These are phyloP conservation scores for Oryza meridionalis DNA, from an alignment of 176 grass and related monocot genomes.

Conservation along the genomic window DNA sequence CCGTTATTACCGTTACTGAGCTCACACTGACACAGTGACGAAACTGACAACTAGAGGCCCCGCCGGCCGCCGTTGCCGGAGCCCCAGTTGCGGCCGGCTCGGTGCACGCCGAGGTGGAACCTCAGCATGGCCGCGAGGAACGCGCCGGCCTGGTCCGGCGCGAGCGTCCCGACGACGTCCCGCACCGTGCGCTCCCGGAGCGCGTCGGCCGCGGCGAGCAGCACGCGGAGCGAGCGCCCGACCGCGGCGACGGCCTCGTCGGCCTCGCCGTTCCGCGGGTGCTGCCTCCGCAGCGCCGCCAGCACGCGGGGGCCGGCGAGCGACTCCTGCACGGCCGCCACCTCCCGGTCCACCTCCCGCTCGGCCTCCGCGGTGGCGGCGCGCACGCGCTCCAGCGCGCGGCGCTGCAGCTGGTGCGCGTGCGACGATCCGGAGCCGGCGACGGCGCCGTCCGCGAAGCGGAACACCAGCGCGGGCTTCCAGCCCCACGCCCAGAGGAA, in stretches of 20 bases:
- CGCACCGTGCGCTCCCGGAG: constrained; percentile 58
- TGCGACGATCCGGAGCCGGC: background rate
- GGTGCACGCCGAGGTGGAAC: constrained; percentile 55
- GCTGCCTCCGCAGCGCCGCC: constrained; percentile 39
- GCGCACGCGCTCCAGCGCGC: constrained; percentile 28
- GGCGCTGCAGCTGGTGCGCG: background rate
- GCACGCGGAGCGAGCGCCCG: constrained; percentile 40
- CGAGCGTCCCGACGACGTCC: constrained; percentile 40
- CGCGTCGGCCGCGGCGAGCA: constrained; percentile 58
- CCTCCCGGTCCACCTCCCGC: constrained; percentile 49
- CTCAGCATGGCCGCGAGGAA: constrained; percentile 50
- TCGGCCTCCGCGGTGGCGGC: constrained; percentile 43
- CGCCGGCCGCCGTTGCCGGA: constrained; percentile 19
- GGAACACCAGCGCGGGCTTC: constrained; percentile 70
- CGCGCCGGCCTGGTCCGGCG: constrained; percentile 40
- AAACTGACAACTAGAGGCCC: background rate
- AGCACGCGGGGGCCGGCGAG: constrained; percentile 58
- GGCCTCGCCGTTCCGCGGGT: constrained; percentile 29
- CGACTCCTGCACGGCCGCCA: constrained; percentile 65
- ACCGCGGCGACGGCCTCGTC: constrained; percentile 46
- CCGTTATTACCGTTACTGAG: constrained; percentile 28
- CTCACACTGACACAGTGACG: background rate
- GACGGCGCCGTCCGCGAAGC: constrained; percentile 36
- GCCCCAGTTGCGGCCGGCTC: constrained; percentile 39
- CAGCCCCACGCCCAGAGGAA: constrained; percentile 83